phyloP scores from a whole-genome alignment of 2,329 filamentous ascomycete species.

The Fusarium coicis region DNA sequence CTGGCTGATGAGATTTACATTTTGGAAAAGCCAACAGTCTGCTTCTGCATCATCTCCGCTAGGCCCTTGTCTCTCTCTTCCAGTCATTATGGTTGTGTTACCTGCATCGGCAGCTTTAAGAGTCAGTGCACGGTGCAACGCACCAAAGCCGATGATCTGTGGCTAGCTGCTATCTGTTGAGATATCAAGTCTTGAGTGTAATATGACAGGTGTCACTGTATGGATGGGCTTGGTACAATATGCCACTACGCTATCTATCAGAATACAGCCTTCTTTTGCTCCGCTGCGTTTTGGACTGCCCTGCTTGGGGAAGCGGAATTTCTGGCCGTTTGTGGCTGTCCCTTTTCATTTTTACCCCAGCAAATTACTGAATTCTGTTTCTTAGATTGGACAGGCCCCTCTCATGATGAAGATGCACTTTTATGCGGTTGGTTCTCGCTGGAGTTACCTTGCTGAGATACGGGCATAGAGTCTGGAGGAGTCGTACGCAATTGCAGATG shows the following conservation, averaged over 20 bases:
- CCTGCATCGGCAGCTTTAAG: conserved; percentile 42
- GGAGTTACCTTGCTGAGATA: conserved; percentile 36
- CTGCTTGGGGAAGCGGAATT: conserved; percentile 15
- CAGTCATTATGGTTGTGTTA: conserved; percentile 25
- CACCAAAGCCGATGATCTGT: conserved; percentile 36
- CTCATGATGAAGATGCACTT: conserved; percentile 22
- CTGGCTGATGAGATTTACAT: conserved; percentile 36
- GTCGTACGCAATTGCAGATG: conserved; percentile 29
- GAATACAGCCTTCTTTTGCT: conserved; percentile 28
- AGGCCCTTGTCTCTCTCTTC: conserved; percentile 37
- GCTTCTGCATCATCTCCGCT: conserved; percentile 41
- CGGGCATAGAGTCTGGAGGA: conserved; percentile 15
- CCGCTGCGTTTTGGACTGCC: conserved; percentile 2
- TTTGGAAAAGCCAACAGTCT: conserved; percentile 19
- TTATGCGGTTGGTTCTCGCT: conserved; percentile 42
- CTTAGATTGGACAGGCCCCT: conserved; percentile 43
- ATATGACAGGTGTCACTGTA: conserved; percentile 33
- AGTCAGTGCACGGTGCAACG: conserved; percentile 42
- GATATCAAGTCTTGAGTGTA: conserved; percentile 13
- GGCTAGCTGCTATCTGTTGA: conserved; percentile 21
- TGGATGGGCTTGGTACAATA: conserved; percentile 17
- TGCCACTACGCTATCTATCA: conserved; percentile 16
- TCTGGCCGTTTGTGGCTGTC: conserved; percentile 31
- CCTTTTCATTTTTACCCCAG: conserved; percentile 23
- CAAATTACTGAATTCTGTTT: conserved; percentile 31